Conservation (phyloP, 176 grass and related monocot genomes). For the Juncus inflexus region DNA sequence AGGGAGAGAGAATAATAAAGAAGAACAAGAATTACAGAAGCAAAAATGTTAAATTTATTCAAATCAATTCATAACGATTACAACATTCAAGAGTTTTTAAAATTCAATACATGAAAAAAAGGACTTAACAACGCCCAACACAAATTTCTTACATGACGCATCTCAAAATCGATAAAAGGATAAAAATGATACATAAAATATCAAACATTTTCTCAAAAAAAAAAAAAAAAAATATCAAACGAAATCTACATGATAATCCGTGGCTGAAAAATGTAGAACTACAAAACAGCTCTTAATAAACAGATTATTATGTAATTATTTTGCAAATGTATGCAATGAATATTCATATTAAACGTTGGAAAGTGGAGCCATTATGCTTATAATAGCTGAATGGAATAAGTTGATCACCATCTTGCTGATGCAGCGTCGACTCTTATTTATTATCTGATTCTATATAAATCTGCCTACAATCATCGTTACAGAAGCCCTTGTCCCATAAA, state of each 20-base stretch:
- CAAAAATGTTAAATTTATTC: too few species aligned
- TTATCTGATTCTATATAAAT: slow-evolving; percentile 62
- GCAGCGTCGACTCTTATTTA: slow-evolving; percentile 35
- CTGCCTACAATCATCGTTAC: slow-evolving; percentile 60
- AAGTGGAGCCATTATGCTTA: slow-evolving; percentile 15
- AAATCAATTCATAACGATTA: too few species aligned
- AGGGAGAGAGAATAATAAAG: too few species aligned
- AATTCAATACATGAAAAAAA: too few species aligned
- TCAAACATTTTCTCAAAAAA: too few species aligned
- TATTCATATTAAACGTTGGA: slow-evolving; percentile 21
- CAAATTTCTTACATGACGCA: too few species aligned
- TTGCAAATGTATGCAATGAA: not conserved
- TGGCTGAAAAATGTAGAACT: not conserved
- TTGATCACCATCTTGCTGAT: slow-evolving; percentile 8
- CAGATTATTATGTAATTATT: not conserved
- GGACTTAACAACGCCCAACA: too few species aligned
- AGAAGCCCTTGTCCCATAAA: slow-evolving; percentile 60
- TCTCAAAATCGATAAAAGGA: too few species aligned
- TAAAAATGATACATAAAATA: not conserved
- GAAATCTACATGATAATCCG: slow-evolving; percentile 39
- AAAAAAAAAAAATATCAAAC: slow-evolving; percentile 10
- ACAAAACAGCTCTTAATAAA: slow-evolving; percentile 14
- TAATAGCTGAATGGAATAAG: not conserved
- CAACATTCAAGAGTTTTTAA: too few species aligned
- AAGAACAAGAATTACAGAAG: too few species aligned